These are phyloP conservation scores for Alloteropsis semialata DNA, from an alignment of 176 grass and related monocot species.

Conservation along the genomic window DNA sequence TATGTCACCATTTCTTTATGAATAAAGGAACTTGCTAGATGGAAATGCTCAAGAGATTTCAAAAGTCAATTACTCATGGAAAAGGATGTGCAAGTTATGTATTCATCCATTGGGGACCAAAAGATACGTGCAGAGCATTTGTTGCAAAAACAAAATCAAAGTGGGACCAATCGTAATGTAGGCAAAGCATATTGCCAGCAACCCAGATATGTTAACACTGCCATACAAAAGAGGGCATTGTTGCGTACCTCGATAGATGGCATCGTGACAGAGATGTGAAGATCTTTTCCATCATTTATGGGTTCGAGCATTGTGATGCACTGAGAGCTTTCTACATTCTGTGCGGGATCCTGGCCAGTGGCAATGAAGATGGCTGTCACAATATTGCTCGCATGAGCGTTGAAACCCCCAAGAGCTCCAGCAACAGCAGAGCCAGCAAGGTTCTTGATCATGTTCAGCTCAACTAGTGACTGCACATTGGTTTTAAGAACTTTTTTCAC, in stretches of 20 bases:
- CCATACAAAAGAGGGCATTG: not conserved
- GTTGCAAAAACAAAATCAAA: constrained; percentile 22
- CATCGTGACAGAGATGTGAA: constrained; percentile 97
- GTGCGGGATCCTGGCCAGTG: constrained; percentile 92
- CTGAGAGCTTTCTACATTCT: constrained; percentile 96
- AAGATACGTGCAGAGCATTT: constrained; percentile 18
- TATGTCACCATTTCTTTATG: constrained; percentile 2
- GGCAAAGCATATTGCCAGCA: not conserved
- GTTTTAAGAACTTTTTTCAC: constrained; percentile 97
- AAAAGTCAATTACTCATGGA: not conserved
- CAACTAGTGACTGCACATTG: constrained; percentile 73
- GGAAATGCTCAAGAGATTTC: not conserved
- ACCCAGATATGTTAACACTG: not conserved
- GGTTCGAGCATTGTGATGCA: constrained; percentile 98
- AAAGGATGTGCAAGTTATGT: constrained; percentile 16
- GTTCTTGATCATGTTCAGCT: constrained; percentile 95
- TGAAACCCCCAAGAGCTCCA: constrained; percentile 91
- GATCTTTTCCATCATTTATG: constrained; percentile 78
- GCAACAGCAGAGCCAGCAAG: constrained; percentile 89
- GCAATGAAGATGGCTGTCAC: constrained; percentile 92
- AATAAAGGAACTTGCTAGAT: not conserved
- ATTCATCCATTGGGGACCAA: constrained; percentile 13
- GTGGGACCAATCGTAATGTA: constrained; percentile 13
- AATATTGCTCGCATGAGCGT: constrained; percentile 93
- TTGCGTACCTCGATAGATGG: constrained; percentile 89